Percentiles rank a stretch among this genome's conserved stretches.
These are phyloP conservation scores for Berberis thunbergii DNA, from an alignment of 164 flowering plant species.

Conservation along the genomic window DNA sequence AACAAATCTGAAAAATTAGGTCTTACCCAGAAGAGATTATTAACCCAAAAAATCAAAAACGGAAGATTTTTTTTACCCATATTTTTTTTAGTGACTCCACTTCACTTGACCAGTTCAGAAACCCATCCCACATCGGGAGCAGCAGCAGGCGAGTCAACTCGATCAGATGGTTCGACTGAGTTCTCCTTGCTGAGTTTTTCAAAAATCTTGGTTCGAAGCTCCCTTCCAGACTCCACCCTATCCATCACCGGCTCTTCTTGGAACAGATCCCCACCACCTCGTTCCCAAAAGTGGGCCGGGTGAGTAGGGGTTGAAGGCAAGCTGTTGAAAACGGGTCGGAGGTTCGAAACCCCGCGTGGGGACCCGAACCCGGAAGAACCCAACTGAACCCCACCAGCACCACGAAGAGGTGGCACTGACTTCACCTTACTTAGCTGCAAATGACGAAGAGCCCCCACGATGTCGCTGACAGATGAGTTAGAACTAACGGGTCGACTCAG, in stretches of 20 bases:
- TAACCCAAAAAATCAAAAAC: constrained; percentile 5
- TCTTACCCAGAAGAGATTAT: not conserved
- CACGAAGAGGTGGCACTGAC: constrained; percentile 32
- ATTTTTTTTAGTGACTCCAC: not conserved
- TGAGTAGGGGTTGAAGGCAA: constrained; percentile 62
- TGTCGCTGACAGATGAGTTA: constrained; percentile 31
- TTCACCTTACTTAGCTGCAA: constrained; percentile 53
- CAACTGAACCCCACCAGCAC: constrained; percentile 9
- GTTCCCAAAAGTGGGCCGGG: constrained; percentile 13
- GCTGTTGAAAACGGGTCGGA: constrained; percentile 46
- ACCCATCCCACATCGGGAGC: constrained; percentile 74
- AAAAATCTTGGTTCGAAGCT: constrained; percentile 46
- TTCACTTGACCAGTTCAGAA: constrained; percentile 59
- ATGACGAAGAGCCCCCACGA: constrained; percentile 43
- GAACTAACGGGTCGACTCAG: constrained; percentile 36
- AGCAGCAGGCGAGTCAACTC: constrained; percentile 17
- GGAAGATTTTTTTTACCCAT: not conserved
- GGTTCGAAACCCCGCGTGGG: constrained; percentile 14
- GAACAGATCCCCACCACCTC: constrained; percentile 4
- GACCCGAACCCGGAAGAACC: constrained; percentile 28
- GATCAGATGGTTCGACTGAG: constrained; percentile 31
- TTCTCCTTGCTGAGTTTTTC: constrained; percentile 61
- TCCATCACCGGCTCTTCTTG: constrained; percentile 57
- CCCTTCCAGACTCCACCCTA: constrained; percentile 71
- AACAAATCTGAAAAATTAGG: not conserved